phyloP scores from a whole-genome alignment of 73 alveolate genomes.

The Uronychia setigera region DNA sequence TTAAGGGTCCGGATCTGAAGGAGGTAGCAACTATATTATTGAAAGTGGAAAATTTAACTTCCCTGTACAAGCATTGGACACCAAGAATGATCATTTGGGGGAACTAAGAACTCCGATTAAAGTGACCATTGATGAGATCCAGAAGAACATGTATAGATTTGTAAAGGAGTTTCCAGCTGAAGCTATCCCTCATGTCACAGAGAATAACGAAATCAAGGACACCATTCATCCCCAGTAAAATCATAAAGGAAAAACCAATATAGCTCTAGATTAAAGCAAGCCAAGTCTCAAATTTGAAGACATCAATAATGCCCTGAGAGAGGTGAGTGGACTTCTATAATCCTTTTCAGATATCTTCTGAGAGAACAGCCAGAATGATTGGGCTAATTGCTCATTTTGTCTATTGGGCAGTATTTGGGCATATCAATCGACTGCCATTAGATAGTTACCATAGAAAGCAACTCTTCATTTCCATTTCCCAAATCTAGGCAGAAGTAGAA shows the following conservation, averaged over 20 bases:
- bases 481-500: slow-evolving; percentile 45
- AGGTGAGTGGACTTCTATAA: not conserved
- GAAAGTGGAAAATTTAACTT: not conserved
- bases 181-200: slow-evolving; percentile 52
- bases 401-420: slow-evolving; percentile 67
- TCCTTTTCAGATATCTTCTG: slow-evolving; percentile 25
- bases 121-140: slow-evolving; percentile 42
- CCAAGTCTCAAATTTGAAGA: slow-evolving; percentile 9
- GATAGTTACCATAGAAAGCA: slow-evolving; percentile 41
- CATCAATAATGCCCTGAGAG: slow-evolving; percentile 19
- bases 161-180: slow-evolving; percentile 56
- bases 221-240: slow-evolving; percentile 26
- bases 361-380: slow-evolving; percentile 45
- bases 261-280: not conserved
- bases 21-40: not conserved
- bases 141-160: slow-evolving; percentile 45
- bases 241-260: not conserved
- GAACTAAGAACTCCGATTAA: slow-evolving; percentile 46
- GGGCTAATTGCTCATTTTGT: slow-evolving; percentile 60
- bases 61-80: not conserved
- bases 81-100: slow-evolving; percentile 31
- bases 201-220: slow-evolving; percentile 46
- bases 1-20: no score
- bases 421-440: slow-evolving; percentile 51
- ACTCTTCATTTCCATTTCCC: slow-evolving; percentile 43